Percentiles rank a stretch among this genome's conserved stretches.
phyloP scores from a whole-genome alignment of 2,329 filamentous ascomycete genomes.

The Neurospora sp. region DNA sequence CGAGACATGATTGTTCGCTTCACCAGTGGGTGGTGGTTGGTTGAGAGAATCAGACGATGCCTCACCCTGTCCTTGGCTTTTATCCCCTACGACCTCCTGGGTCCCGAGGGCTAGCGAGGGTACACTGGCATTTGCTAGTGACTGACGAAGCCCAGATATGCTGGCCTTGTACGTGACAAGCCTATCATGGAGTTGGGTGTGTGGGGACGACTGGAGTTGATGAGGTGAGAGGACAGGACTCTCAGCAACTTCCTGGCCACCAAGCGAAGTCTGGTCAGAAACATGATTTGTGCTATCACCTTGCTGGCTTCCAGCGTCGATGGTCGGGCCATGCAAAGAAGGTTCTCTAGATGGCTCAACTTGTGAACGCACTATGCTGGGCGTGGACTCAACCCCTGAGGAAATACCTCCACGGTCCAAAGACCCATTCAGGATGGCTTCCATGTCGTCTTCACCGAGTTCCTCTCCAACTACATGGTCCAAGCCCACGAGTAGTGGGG shows the following conservation, averaged over 20 bases:
- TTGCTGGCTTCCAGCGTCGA: neutral
- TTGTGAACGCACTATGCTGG: neutral
- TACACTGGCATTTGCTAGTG: conserved; percentile 47
- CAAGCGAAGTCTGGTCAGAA: neutral
- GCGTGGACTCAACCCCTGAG: neutral
- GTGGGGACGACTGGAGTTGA: conserved; percentile 35
- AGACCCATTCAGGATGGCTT: conserved; percentile 1
- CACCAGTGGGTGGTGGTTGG: conserved; percentile 21
- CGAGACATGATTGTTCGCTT: conserved; percentile 31
- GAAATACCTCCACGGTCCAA: neutral
- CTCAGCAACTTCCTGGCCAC: conserved; percentile 29
- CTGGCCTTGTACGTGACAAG: conserved; percentile 49
- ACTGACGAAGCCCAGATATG: conserved; percentile 45
- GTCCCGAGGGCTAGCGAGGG: conserved; percentile 42
- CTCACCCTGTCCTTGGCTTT: conserved; percentile 21
- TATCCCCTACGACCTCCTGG: conserved; percentile 35
- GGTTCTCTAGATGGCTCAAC: neutral
- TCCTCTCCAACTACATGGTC: conserved; percentile 3
- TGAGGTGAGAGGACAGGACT: conserved; percentile 54
- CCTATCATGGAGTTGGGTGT: conserved; percentile 50
- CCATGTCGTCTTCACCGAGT: conserved; percentile 7
- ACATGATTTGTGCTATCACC: neutral
- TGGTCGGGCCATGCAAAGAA: neutral
- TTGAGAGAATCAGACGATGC: conserved; percentile 19
- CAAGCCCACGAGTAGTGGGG: conserved; percentile 3